These are phyloP conservation scores for Phaeotremella skinneri DNA, from an alignment of 768 basidiomycete species.

Conservation along the genomic window DNA sequence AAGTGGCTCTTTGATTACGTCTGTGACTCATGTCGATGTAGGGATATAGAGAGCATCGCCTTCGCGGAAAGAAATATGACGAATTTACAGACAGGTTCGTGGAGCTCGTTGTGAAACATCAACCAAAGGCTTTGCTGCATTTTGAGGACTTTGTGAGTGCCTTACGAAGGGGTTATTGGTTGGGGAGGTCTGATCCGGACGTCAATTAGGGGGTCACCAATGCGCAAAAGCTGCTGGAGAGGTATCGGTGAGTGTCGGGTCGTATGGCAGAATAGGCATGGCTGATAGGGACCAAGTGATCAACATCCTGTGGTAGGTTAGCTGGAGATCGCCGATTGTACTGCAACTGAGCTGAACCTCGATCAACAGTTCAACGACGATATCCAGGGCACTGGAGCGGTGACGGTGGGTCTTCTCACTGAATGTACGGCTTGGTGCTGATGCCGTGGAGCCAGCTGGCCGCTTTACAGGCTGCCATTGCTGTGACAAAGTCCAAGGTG, in stretches of 20 bases:
- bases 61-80: slow-evolving; percentile 73
- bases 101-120: slow-evolving; percentile 69
- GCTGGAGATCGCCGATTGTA: not conserved
- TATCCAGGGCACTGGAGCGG: slow-evolving; percentile 56
- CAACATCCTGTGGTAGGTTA: slow-evolving; percentile 28
- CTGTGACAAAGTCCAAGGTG: slow-evolving; percentile 64
- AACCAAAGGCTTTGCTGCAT: slow-evolving; percentile 65
- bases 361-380: slow-evolving; percentile 68
- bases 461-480: slow-evolving; percentile 46
- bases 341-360: not conserved
- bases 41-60: slow-evolving; percentile 71
- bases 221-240: slow-evolving; percentile 65
- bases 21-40: slow-evolving; percentile 42
- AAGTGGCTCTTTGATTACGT: not conserved
- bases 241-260: slow-evolving; percentile 31
- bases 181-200: slow-evolving; percentile 1
- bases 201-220: slow-evolving; percentile 60
- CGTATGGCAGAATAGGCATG: slow-evolving; percentile 8
- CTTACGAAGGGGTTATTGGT: not conserved
- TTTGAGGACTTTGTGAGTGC: slow-evolving; percentile 72
- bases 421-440: not conserved
- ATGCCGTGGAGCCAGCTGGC: slow-evolving; percentile 33
- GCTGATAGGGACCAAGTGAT: slow-evolving; percentile 13
- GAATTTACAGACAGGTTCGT: slow-evolving; percentile 78
- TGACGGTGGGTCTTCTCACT: slow-evolving; percentile 36